Base-by-base conservation (phyloP, 116 monocot genomes). In the Papilionanthe hybrid region DNA sequence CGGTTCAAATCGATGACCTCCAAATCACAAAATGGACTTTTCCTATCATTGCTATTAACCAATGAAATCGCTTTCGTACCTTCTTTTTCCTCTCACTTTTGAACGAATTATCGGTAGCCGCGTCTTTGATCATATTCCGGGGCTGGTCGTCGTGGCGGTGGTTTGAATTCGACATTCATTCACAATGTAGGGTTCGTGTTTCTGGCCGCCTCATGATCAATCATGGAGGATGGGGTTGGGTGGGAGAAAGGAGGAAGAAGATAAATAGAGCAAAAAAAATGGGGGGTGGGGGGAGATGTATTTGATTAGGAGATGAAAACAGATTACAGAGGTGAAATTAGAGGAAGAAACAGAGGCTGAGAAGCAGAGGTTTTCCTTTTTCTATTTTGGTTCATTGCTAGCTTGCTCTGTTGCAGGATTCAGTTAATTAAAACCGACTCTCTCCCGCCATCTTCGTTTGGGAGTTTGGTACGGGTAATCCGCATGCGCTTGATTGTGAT, bases 71-170 rank as follows among this genome's bases (percentile, higher is more conserved):
- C 9, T 45, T 6, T 12, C 0, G 15, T 60, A 90, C 92, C 87
- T 86, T 92, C 60, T 89, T 93, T 80, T 87, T 95, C 79, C 89
- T 92, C 56, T 89, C 92, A 71, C 75, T 77, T 76, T 91, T 86
- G 42, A 79, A n/a, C 18, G 87, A 92, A 32, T 80, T 78, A 1
- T 86, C 87, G 9, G 37, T 56, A 0, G 77, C 75, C 17, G 68
- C 63, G 17, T 85, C 71, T 72, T 85, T 88, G 17, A 88, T 91
- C 84, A 90, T 91, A 12, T 79, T 82, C 18, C 9, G 50, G 48
- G 85, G 63, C 10, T 5, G 44, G 19, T 78, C 80, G 20, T 82
- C 80, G 20, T 82, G 44, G 42, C 25, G 27, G 6, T 63, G 63
- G 63, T 55, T 55, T 53, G 75, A 43, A 49, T 75, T 85, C 80